Conservation (phyloP, 495 filamentous ascomycete species). For the Penicillium parvum region DNA sequence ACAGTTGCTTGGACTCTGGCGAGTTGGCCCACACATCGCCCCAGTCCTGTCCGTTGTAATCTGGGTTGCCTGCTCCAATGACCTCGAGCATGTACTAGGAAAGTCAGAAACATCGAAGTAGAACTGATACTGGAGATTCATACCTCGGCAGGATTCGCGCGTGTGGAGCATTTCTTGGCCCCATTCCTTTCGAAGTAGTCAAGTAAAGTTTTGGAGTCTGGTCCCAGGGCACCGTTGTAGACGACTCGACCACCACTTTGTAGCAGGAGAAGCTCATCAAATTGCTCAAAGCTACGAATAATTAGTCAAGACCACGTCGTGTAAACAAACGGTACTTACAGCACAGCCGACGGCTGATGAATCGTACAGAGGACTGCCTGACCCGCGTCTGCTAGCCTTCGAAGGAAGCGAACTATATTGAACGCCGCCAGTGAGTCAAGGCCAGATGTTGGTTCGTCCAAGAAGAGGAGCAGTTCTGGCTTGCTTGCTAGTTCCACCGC, state of each 20-base stretch:
- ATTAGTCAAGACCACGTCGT: no score
- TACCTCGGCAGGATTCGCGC: constrained; percentile 60
- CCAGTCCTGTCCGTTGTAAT: constrained; percentile 60
- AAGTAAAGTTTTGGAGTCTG: constrained; percentile 51
- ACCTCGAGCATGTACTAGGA: constrained; percentile 60
- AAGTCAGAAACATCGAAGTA: neutral
- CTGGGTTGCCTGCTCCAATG: constrained; percentile 60
- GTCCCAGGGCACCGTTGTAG: constrained; percentile 63
- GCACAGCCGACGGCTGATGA: constrained; percentile 70
- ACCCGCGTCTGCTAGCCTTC: constrained; percentile 61
- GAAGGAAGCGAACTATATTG: constrained; percentile 60
- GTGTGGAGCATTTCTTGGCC: constrained; percentile 50
- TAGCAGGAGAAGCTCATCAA: constrained; percentile 67
- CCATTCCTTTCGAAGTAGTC: constrained; percentile 63
- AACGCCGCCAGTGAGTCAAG: constrained; percentile 62
- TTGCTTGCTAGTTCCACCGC: constrained; percentile 67
- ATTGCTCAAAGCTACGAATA: constrained; percentile 71
- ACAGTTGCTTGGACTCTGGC: constrained; percentile 36
- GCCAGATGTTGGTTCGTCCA: constrained; percentile 78
- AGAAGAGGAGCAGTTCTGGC: constrained; percentile 62
- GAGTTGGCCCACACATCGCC: constrained; percentile 55
- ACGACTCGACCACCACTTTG: constrained; percentile 65
- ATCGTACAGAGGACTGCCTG: constrained; percentile 76
- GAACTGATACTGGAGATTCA: neutral
- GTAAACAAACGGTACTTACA: no score